Evolutionary conservation across 23 red algal genomes (phyloP).

Genomic region (Gracilaria domingensis): DNA sequence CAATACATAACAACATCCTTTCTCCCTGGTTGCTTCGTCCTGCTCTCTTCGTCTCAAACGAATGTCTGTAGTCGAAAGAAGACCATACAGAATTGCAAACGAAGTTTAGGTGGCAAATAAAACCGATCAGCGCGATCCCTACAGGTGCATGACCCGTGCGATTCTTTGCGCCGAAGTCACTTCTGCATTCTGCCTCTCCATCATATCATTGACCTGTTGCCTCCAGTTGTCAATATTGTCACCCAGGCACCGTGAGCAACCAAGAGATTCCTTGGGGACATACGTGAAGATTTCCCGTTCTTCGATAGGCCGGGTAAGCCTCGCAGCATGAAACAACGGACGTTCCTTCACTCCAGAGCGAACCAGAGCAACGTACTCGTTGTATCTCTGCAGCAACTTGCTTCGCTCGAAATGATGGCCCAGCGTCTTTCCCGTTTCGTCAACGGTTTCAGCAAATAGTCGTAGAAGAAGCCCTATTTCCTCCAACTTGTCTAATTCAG

Average conservation of each 20-base stretch:
- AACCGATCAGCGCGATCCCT: neutral
- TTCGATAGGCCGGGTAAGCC: neutral
- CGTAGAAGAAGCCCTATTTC: neutral
- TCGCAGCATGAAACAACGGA: neutral
- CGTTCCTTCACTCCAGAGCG: neutral
- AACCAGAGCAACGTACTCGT: neutral
- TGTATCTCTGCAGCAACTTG: conserved; percentile 1
- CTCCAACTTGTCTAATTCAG: neutral
- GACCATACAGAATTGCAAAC: too few species aligned
- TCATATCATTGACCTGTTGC: conserved; percentile 10
- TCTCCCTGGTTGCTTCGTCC: too few species aligned
- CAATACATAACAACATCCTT: too few species aligned
- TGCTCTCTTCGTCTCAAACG: too few species aligned
- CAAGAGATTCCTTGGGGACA: neutral
- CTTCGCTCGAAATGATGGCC: conserved; percentile 5
- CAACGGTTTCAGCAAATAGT: conserved; percentile 5
- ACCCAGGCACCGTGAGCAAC: neutral
- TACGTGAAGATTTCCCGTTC: neutral
- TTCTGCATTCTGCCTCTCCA: conserved; percentile 1
- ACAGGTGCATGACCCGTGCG: neutral
- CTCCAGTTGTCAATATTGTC: neutral
- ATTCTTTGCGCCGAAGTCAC: neutral
- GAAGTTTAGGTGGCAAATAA: too few species aligned
- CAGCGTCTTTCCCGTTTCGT: neutral
- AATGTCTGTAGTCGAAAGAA: too few species aligned